These are phyloP conservation scores for Gossypium rotundifolium DNA, from an alignment of 345 rosid genomes.

Conservation along the genomic window DNA sequence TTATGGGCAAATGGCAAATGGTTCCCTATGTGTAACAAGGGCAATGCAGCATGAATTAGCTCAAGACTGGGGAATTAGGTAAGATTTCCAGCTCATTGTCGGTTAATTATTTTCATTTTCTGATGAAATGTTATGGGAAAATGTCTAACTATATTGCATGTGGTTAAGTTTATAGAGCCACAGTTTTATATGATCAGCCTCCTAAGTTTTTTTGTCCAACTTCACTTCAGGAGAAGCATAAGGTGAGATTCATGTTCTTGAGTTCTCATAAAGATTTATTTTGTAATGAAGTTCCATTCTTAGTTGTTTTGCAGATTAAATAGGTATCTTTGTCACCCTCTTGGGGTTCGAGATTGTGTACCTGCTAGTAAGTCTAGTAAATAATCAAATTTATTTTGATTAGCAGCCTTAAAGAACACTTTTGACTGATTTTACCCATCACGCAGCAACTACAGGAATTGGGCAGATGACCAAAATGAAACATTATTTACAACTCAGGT, in stretches of 20 bases:
- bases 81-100: constrained; percentile 31
- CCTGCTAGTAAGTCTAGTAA: constrained; percentile 45
- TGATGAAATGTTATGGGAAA: background rate
- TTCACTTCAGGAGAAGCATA: constrained; percentile 67
- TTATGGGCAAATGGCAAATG: constrained; percentile 84
- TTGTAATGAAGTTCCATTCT: constrained; percentile 22
- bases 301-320: constrained; percentile 83
- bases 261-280: background rate
- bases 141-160: constrained; percentile 11
- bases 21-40: constrained; percentile 76
- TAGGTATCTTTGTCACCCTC: constrained; percentile 43
- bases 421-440: constrained; percentile 4
- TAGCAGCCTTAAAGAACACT: constrained; percentile 1
- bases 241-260: constrained; percentile 42
- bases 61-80: constrained; percentile 96
- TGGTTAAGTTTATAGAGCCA: constrained; percentile 46
- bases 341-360: constrained; percentile 52
- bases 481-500: constrained; percentile 51
- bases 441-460: constrained; percentile 22
- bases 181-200: constrained; percentile 88
- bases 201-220: constrained; percentile 83
- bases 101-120: constrained; percentile 12
- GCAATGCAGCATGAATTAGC: constrained; percentile 98
- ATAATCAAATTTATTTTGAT: constrained; percentile 5
- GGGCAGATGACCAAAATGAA: constrained; percentile 34